phyloP scores from a whole-genome alignment of 768 basidiomycete genomes.

The Chlorophyllum brunneum region DNA sequence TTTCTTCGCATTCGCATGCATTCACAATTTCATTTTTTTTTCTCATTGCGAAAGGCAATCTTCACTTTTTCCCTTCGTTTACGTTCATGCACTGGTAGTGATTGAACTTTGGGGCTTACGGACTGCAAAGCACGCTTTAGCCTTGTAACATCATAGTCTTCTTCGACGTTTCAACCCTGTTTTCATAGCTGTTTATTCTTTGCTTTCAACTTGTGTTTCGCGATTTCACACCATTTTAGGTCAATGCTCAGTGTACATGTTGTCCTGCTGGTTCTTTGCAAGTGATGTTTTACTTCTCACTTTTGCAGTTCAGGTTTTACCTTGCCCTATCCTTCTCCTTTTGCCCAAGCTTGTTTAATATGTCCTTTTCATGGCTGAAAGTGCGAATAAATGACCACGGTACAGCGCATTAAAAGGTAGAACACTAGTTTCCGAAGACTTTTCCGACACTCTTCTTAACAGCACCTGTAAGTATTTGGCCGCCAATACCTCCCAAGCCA shows the following conservation, averaged over 20 bases:
- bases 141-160: conserved; percentile 7
- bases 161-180: conserved; percentile 1
- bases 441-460: conserved; percentile 79
- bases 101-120: conserved; percentile 6
- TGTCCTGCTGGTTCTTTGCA: background rate
- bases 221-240: background rate
- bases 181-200: background rate
- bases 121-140: conserved; percentile 8
- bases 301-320: background rate
- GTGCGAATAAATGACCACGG: background rate
- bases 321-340: background rate
- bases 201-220: background rate
- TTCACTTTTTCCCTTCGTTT: conserved; percentile 12
- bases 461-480: conserved; percentile 77
- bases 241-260: conserved; percentile 1
- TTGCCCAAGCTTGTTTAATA: background rate
- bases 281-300: background rate
- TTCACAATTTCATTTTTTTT: background rate
- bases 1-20: conserved; percentile 5
- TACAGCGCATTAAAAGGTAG: background rate
- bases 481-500: conserved; percentile 78
- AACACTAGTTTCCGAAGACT: conserved; percentile 52
- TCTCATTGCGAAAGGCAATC: conserved; percentile 2
- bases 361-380: too few relatives aligned
- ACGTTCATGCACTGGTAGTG: conserved; percentile 4